Evolutionary conservation across 495 filamentous ascomycete species (phyloP), one percentile per base, ranked within the genome.

Genomic region (Stereocaulon alpinum): DNA sequence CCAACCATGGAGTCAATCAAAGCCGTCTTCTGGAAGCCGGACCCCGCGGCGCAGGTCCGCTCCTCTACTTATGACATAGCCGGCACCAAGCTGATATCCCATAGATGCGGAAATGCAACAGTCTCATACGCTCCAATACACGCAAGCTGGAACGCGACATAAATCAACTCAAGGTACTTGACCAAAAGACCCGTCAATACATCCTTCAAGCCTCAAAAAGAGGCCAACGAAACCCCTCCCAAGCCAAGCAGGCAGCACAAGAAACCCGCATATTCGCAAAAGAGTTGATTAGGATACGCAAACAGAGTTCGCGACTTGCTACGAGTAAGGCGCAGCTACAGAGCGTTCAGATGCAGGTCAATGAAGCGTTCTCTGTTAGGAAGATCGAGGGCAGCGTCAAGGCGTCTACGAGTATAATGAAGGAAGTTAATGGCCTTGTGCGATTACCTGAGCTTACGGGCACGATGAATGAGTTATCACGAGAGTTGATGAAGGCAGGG

Each of bases 141-240:
- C 89, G 93, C 63, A 91, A 96, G 69, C 83, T 98, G 60, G 93
- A 98, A 70, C 91, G 93, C 65, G 91, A 98, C 73, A 89, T 98
- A 68, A 67, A 75, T 34, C 75, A 84, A 48, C 81, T 94, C 61
- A 88, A 86, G 66, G 61, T 72, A 29, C 80, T 88, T 60, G 94
- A 98, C 62, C 71, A 72, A 65, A 96, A 95, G 72, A 91, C 91
- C 61, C 91, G 91, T 64, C 85, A 83, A 70, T 79, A 84, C 59
- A 98, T 97, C 72, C 65, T 95, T 20, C 79, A 79, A 65, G 84
- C 91, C 56, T 85, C 84, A 69, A 81, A 82, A 63, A 88, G 94
- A 61, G 89, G 83, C 30, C 81, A 90, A 70, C 81, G 83, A 30
- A 88, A 89, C 72, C 84, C 88, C 0, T 76, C 82, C 0, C 85